Evolutionary conservation across 1,139 yeast genomes (phyloP), one percentile per base, ranked within the genome.

Genomic region (Candida gigantensis): DNA sequence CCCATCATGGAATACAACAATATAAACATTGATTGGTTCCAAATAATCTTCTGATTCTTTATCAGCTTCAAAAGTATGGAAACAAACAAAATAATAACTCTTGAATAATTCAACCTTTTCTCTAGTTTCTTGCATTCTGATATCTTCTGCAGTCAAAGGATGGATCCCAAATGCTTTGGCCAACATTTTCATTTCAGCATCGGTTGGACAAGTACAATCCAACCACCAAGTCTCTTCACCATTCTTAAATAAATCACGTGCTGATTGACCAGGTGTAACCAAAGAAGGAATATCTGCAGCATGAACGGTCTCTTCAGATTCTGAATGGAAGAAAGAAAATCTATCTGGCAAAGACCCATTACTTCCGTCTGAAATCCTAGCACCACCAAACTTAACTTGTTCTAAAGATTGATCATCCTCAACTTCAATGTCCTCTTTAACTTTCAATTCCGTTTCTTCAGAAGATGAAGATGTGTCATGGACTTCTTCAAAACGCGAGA

Each of bases 1-100:
- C 29, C 96, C 96, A 37, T 82, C 81, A 43, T 81, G 73, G 67
- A 88, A 87, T n/a, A 88, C 95, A 41, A 88, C 90, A 48, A 88
- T 76, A 62, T 88, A 88, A 43, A 87, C 85, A 53, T 86, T 84
- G 51, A 88, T 79, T 13, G 95, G 95, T 53, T 88, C 95, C 54
- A 88, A 63, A 55, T 81, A 86, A 47, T 84, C 92, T 52, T 83
- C 90, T 30, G 84, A 76, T 53, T 82, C 87, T 43, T 72, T 69
- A 54, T 83, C 88, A 16, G 80, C 78, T 52, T 83, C 88, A 60
- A 84, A 84, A 6, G 88, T 79, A 55, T 84, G 88, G 71, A 83
- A 84, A 72, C 87, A 81, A 37, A 84, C 87, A 62, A 84, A 83
- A 58, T 84, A 84, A 57, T 84, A 84, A 43, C 74, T 71, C 49